phyloP scores from a whole-genome alignment of 805 yeast genomes.

The Pichia pseudocactophila region DNA sequence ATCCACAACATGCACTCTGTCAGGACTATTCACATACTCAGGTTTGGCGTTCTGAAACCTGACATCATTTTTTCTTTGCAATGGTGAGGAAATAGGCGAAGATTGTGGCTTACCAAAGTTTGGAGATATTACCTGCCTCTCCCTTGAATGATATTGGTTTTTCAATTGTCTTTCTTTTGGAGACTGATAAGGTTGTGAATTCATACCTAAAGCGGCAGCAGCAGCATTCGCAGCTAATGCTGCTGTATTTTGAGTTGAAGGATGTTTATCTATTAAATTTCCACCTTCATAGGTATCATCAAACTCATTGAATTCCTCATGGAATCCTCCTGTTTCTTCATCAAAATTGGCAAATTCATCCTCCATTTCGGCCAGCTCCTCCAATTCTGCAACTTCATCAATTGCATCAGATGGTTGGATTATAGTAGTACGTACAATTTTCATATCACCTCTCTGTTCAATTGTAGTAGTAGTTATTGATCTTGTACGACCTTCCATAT shows the following conservation, averaged over 20 bases:
- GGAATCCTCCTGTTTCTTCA: constrained; percentile 15
- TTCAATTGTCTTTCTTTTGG: background rate
- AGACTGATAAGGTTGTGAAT: background rate
- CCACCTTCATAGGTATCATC: constrained; percentile 1
- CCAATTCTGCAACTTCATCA: constrained; percentile 17
- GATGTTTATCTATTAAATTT: no score
- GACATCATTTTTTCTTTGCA: constrained; percentile 2
- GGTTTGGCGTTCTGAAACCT: background rate
- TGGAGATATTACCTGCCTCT: background rate
- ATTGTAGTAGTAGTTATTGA: constrained; percentile 48
- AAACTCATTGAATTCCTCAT: background rate
- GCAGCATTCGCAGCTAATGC: constrained; percentile 11
- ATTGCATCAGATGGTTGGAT: constrained; percentile 25
- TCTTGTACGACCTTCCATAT: constrained; percentile 42
- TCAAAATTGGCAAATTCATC: constrained; percentile 20
- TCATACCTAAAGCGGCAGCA: background rate
- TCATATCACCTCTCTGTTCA: constrained; percentile 39
- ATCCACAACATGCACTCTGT: constrained; percentile 1
- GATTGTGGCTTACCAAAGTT: background rate
- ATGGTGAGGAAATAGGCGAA: background rate
- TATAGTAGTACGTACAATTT: constrained; percentile 40
- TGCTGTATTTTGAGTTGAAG: constrained; percentile 1
- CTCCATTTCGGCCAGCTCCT: constrained; percentile 20
- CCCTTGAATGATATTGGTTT: background rate
- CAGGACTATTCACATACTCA: background rate